phyloP scores from a whole-genome alignment of 345 rosid species.

The Gossypium raimondii region DNA sequence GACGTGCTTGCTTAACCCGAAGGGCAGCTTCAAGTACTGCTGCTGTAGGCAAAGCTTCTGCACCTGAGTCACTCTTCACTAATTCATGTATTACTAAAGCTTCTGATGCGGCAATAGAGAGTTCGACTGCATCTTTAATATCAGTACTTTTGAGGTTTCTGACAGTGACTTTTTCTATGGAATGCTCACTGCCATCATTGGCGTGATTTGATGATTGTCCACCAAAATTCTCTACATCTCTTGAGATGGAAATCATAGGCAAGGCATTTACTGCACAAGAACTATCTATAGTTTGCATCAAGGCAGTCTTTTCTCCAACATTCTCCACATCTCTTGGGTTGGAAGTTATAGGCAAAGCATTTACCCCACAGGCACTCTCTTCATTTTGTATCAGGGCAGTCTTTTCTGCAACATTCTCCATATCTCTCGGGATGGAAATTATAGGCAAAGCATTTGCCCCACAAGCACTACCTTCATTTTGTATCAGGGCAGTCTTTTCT shows the following conservation, averaged over 20 bases:
- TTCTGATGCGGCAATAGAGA: slow-evolving; percentile 68
- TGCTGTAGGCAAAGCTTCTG: slow-evolving; percentile 29
- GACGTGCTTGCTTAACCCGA: slow-evolving; percentile 52
- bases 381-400: slow-evolving; percentile 9
- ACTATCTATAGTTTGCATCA: slow-evolving; percentile 10
- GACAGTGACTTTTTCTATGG: slow-evolving; percentile 20
- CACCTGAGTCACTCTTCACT: slow-evolving; percentile 31
- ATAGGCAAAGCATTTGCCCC: slow-evolving; percentile 8
- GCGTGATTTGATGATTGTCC: not conserved
- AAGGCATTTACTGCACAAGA: slow-evolving; percentile 3
- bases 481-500: slow-evolving; percentile 11
- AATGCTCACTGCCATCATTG: slow-evolving; percentile 5
- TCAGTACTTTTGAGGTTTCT: slow-evolving; percentile 30
- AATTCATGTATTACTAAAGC: slow-evolving; percentile 55
- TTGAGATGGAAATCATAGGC: slow-evolving; percentile 14
- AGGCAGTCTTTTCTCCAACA: slow-evolving; percentile 11
- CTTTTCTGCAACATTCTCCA: slow-evolving; percentile 17
- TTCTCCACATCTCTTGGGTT: slow-evolving; percentile 11
- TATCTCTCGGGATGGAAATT: slow-evolving; percentile 10
- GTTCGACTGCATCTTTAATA: slow-evolving; percentile 42
- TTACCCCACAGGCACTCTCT: not conserved
- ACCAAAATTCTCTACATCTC: slow-evolving; percentile 10
- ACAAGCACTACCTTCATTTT: not conserved
- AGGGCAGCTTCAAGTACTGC: slow-evolving; percentile 60
- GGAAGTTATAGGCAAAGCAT: slow-evolving; percentile 12